Evolutionary conservation across 148 eudicot species (phyloP).

Genomic region (Rhododendron ovatum): DNA sequence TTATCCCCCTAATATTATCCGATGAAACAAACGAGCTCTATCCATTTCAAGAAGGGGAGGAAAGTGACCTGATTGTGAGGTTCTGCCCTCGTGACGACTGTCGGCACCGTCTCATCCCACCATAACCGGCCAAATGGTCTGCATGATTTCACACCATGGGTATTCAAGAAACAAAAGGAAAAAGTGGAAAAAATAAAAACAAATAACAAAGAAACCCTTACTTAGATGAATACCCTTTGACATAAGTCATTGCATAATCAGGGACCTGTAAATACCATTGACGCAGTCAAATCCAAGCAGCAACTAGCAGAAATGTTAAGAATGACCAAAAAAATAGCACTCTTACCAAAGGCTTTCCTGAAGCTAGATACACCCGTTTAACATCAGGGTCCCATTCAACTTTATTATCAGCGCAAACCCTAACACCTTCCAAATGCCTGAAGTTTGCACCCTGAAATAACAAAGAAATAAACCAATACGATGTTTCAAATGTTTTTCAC

Average conservation of each 20-base stretch:
- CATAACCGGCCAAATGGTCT: conserved; percentile 88
- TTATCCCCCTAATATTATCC: background rate
- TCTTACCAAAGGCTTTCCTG: conserved; percentile 75
- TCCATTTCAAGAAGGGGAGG: background rate
- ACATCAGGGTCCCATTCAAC: conserved; percentile 66
- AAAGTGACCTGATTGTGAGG: conserved; percentile 70
- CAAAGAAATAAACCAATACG: background rate
- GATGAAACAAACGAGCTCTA: background rate
- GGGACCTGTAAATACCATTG: conserved; percentile 52
- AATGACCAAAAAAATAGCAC: background rate
- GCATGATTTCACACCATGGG: conserved; percentile 3
- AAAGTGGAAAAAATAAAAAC: background rate
- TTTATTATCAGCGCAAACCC: conserved; percentile 47
- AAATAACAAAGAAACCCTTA: conserved; percentile 25
- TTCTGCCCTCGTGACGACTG: conserved; percentile 84
- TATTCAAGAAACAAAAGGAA: background rate
- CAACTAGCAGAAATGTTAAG: background rate
- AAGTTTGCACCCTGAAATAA: conserved; percentile 74
- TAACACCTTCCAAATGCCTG: conserved; percentile 56
- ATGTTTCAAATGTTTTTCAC: background rate
- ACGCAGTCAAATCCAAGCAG: background rate
- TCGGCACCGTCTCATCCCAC: conserved; percentile 88
- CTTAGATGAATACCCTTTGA: conserved; percentile 61
- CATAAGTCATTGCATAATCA: conserved; percentile 70
- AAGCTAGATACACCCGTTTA: conserved; percentile 36